Evolutionary conservation across 805 yeast genomes (phyloP).

Genomic region (Metschnikowia noctiluminum): DNA sequence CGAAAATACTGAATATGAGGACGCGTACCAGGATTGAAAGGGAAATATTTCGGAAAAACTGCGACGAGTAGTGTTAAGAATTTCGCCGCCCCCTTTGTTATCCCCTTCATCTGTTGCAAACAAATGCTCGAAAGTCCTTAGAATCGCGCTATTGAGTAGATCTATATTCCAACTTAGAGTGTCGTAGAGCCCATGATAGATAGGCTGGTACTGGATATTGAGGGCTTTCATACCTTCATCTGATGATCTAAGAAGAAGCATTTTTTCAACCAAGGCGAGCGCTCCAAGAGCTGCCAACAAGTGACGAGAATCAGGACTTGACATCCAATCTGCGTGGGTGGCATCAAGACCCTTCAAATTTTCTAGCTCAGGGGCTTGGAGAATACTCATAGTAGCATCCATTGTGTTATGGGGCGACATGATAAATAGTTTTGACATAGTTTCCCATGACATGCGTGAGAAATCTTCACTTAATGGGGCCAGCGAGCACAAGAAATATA

Average conservation of each 20-base stretch:
- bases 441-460: slow-evolving; percentile 33
- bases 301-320: background rate
- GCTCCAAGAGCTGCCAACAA: slow-evolving; percentile 31
- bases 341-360: slow-evolving; percentile 9
- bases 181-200: slow-evolving; percentile 32
- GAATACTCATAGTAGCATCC: slow-evolving; percentile 18
- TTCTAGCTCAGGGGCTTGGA: slow-evolving; percentile 23
- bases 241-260: slow-evolving; percentile 17
- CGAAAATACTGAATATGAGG: slow-evolving; percentile 38
- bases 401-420: slow-evolving; percentile 34
- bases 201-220: slow-evolving; percentile 18
- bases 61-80: background rate
- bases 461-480: slow-evolving; percentile 31
- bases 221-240: slow-evolving; percentile 1
- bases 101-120: slow-evolving; percentile 26
- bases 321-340: slow-evolving; percentile 2
- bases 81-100: background rate
- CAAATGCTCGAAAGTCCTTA: slow-evolving; percentile 38
- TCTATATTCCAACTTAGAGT: slow-evolving; percentile 35
- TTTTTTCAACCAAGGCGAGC: slow-evolving; percentile 31
- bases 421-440: slow-evolving; percentile 35
- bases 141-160: slow-evolving; percentile 38
- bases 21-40: slow-evolving; percentile 40
- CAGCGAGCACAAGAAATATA: slow-evolving; percentile 47
- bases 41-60: slow-evolving; percentile 29